Evolutionary conservation across 306 rosid genomes (phyloP).

Genomic region (Glycyrrhiza uralensis): DNA sequence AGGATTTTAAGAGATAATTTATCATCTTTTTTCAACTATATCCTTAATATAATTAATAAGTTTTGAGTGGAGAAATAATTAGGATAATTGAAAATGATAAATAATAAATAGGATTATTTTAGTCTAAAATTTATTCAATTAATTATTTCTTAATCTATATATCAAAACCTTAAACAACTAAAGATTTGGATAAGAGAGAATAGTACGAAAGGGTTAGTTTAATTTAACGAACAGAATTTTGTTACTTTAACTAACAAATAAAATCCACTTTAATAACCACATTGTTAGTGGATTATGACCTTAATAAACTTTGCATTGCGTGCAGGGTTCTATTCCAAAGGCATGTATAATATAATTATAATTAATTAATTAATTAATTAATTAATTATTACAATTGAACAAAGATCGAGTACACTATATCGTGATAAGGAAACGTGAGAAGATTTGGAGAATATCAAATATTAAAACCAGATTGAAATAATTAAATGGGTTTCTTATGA

Average conservation of each 20-base stretch:
- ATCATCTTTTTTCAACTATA: no score
- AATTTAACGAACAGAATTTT: background rate
- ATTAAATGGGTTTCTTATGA: background rate
- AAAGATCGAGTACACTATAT: background rate
- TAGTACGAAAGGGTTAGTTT: no score
- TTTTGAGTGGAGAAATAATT: no score
- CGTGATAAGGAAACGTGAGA: slow-evolving; percentile 13
- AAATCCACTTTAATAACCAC: slow-evolving; percentile 29
- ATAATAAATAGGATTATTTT: no score
- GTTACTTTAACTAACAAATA: background rate
- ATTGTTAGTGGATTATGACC: slow-evolving; percentile 38
- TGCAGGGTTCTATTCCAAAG: slow-evolving; percentile 21
- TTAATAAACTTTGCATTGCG: slow-evolving; percentile 18
- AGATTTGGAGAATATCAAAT: slow-evolving; percentile 31
- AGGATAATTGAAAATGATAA: no score
- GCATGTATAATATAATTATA: background rate
- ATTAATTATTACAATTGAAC: background rate
- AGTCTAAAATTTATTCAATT: no score
- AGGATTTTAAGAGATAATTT: no score
- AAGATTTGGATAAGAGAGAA: no score
- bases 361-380: background rate
- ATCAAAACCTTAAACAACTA: no score
- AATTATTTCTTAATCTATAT: no score
- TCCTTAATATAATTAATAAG: no score
- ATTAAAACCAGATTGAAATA: background rate